phyloP scores from a whole-genome alignment of 768 basidiomycete genomes.

The Psilocybe cyanescens region DNA sequence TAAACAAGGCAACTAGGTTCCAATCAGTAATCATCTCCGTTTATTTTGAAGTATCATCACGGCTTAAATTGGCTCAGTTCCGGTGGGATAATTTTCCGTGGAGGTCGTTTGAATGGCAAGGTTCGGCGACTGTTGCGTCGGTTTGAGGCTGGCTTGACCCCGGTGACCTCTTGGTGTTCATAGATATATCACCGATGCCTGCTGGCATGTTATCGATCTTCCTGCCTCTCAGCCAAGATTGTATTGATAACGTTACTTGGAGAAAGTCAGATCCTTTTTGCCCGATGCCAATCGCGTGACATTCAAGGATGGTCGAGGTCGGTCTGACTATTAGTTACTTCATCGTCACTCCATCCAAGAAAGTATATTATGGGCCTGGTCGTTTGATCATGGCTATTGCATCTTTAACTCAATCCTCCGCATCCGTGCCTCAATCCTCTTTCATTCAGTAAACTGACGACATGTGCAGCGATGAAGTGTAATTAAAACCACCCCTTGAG shows the following conservation, averaged over 20 bases:
- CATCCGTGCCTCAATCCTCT: conserved; percentile 5
- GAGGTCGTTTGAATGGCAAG: conserved; percentile 26
- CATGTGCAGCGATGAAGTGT: conserved; percentile 70
- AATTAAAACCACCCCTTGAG: background rate
- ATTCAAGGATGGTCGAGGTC: conserved; percentile 21
- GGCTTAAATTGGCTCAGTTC: conserved; percentile 11
- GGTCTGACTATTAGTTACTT: conserved; percentile 16
- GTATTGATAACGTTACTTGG: conserved; percentile 19
- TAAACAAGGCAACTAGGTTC: conserved; percentile 22
- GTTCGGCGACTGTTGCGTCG: background rate
- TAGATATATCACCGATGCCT: conserved; percentile 16
- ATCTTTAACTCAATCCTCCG: conserved; percentile 14
- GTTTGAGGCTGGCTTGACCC: conserved; percentile 9
- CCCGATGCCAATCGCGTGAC: conserved; percentile 36
- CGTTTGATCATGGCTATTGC: conserved; percentile 21
- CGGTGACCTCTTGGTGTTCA: conserved; percentile 6
- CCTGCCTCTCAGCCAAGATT: conserved; percentile 20
- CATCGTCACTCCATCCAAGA: conserved; percentile 25
- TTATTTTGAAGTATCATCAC: conserved; percentile 8
- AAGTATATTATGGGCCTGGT: conserved; percentile 31
- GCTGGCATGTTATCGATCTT: conserved; percentile 24
- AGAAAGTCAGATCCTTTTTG: conserved; percentile 23
- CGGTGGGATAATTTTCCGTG: conserved; percentile 32
- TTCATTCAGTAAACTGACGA: conserved; percentile 4
- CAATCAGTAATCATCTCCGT: conserved; percentile 14